Percentiles rank a stretch among this genome's conserved stretches.
phyloP scores from a whole-genome alignment of 2,329 filamentous ascomycete genomes.

The Tolypocladium pustulatum region DNA sequence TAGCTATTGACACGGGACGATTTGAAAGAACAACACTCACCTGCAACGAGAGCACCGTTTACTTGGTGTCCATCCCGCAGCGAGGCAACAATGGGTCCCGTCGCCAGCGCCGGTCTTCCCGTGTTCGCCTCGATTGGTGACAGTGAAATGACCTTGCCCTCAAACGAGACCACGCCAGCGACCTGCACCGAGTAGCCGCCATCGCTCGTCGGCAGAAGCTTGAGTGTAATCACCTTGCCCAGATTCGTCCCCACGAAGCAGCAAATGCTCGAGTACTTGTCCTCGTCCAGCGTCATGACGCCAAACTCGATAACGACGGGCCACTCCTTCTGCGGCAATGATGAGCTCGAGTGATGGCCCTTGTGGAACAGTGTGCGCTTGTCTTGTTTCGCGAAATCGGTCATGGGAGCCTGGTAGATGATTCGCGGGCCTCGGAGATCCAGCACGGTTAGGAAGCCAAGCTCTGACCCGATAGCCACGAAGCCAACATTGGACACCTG shows the following conservation, averaged over 20 bases:
- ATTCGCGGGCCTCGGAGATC: conserved; percentile 81
- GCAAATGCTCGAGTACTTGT: conserved; percentile 88
- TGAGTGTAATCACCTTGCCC: conserved; percentile 81
- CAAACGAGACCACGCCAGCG: conserved; percentile 56
- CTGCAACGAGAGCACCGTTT: conserved; percentile 71
- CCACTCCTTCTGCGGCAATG: conserved; percentile 50
- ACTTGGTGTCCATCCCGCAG: conserved; percentile 65
- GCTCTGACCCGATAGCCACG: conserved; percentile 75
- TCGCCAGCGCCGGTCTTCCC: conserved; percentile 66
- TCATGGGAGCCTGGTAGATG: conserved; percentile 64
- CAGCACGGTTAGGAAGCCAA: conserved; percentile 69
- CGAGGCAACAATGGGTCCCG: conserved; percentile 62
- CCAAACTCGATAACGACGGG: conserved; percentile 80
- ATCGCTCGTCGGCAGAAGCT: conserved; percentile 67
- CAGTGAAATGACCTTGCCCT: conserved; percentile 64
- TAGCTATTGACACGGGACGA: conserved; percentile 7
- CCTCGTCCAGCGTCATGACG: conserved; percentile 86
- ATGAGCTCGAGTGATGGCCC: conserved; percentile 21
- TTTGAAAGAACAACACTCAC: conserved; percentile 27
- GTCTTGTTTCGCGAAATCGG: conserved; percentile 65
- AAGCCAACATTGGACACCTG: conserved; percentile 91
- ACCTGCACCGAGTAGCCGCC: conserved; percentile 59
- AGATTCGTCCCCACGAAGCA: conserved; percentile 83
- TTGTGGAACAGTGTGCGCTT: conserved; percentile 66
- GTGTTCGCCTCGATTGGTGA: conserved; percentile 70